These are phyloP conservation scores for Takashimella koratensis DNA, from an alignment of 1,284 basidiomycete species.

Conservation along the genomic window DNA sequence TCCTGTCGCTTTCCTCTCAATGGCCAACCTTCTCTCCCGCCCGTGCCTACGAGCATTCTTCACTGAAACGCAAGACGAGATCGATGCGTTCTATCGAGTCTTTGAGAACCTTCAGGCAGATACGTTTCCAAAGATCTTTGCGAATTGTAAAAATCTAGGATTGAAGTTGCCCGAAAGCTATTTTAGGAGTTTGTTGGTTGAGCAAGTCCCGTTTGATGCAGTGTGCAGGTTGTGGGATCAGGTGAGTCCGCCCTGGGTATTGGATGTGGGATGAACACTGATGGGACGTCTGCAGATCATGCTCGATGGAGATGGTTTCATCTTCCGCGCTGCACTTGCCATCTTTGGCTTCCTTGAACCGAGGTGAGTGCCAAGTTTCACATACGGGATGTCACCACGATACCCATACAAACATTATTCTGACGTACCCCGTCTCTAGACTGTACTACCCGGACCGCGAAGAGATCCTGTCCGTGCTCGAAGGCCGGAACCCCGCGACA, in stretches of 20 bases:
- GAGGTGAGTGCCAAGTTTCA: conserved; percentile 45
- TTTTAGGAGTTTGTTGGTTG: conserved; percentile 75
- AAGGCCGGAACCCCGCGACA: conserved; percentile 54
- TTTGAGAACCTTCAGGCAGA: conserved; percentile 47
- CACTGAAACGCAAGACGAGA: conserved; percentile 73
- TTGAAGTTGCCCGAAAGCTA: conserved; percentile 54
- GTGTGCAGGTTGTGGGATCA: conserved; percentile 82
- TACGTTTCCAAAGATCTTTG: conserved; percentile 88
- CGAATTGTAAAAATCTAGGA: conserved; percentile 81
- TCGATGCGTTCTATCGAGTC: conserved; percentile 56
- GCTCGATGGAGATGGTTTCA: conserved; percentile 51
- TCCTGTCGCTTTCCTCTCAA: conserved; percentile 72
- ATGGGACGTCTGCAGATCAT: conserved; percentile 32
- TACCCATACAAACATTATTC: not conserved
- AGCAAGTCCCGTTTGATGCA: conserved; percentile 83
- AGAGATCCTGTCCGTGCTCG: conserved; percentile 76
- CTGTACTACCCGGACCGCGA: conserved; percentile 47
- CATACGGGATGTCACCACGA: not conserved
- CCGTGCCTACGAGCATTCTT: conserved; percentile 84
- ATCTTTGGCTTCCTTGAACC: conserved; percentile 82
- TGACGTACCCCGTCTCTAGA: conserved; percentile 12
- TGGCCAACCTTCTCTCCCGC: conserved; percentile 83
- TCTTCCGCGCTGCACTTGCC: conserved; percentile 74
- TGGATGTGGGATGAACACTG: not conserved
- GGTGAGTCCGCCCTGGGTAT: conserved; percentile 13